These are phyloP conservation scores for Erythrophleum fordii DNA, from an alignment of 306 rosid species.

Conservation along the genomic window DNA sequence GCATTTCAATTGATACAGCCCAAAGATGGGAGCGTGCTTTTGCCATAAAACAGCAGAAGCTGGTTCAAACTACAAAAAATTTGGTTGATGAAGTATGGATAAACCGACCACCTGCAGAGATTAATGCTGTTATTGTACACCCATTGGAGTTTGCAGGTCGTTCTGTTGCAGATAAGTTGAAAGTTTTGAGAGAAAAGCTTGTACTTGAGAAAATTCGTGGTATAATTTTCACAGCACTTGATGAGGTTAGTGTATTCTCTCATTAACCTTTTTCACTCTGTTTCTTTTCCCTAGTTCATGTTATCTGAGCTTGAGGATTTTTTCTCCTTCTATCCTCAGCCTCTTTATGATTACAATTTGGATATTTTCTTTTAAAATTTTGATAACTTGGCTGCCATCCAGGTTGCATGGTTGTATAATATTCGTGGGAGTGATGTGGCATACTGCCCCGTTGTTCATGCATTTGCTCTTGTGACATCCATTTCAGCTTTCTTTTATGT, in stretches of 20 bases:
- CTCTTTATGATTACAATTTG: constrained; percentile 25
- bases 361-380: constrained; percentile 16
- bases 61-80: constrained; percentile 78
- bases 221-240: constrained; percentile 79
- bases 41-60: constrained; percentile 71
- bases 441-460: constrained; percentile 91
- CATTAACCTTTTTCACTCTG: not conserved
- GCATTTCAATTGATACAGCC: constrained; percentile 83
- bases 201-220: constrained; percentile 62
- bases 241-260: constrained; percentile 68
- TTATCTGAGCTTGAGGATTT: constrained; percentile 3
- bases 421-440: constrained; percentile 95
- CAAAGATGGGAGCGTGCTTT: constrained; percentile 84
- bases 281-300: constrained; percentile 4
- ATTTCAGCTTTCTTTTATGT: constrained; percentile 80
- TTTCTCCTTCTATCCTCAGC: constrained; percentile 26
- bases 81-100: constrained; percentile 96
- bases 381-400: constrained; percentile 38
- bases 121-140: constrained; percentile 70
- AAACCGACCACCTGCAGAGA: constrained; percentile 63
- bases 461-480: constrained; percentile 79
- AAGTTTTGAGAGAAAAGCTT: constrained; percentile 72
- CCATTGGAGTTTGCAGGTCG: constrained; percentile 76
- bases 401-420: constrained; percentile 98
- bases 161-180: constrained; percentile 81